Conservation (phyloP, 1,139 yeast genomes). For the Waltiozyma sp. region DNA sequence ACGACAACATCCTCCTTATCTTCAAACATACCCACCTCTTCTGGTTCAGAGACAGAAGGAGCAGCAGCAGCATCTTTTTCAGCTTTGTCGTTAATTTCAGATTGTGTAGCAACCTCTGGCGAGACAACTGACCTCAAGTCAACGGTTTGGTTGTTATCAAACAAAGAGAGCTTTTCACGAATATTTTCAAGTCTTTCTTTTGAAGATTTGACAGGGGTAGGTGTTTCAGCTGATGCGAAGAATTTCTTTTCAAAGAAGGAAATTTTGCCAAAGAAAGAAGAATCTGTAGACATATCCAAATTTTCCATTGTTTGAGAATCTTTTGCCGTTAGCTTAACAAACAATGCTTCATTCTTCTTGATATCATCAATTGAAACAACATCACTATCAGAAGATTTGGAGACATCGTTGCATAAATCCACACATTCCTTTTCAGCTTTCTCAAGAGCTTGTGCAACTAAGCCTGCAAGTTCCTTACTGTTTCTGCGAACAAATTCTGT, state of each 20-base stretch:
- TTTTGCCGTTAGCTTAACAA: neutral
- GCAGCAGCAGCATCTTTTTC: neutral
- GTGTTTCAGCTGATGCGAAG: neutral
- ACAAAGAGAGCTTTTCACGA: neutral
- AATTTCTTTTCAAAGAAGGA: neutral
- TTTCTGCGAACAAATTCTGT: slow-evolving; percentile 48
- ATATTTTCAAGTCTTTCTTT: neutral
- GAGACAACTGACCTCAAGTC: neutral
- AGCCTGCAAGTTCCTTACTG: slow-evolving; percentile 44
- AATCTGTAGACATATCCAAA: neutral
- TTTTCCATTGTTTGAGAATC: neutral
- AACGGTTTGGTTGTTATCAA: neutral
- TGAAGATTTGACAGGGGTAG: neutral
- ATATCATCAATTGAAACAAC: slow-evolving; percentile 5
- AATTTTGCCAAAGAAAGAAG: neutral
- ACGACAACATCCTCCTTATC: slow-evolving; percentile 47
- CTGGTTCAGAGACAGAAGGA: slow-evolving; percentile 1
- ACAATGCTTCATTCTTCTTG: slow-evolving; percentile 2
- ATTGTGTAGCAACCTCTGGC: neutral
- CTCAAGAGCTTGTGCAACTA: slow-evolving; percentile 28
- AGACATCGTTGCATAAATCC: slow-evolving; percentile 9
- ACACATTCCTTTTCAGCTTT: slow-evolving; percentile 13
- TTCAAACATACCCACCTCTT: slow-evolving; percentile 11
- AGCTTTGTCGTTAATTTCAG: neutral
- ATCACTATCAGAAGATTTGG: neutral